Evolutionary conservation across 768 basidiomycete genomes (phyloP), one percentile per base, ranked within the genome.

Genomic region (Amanita jacksonii): DNA sequence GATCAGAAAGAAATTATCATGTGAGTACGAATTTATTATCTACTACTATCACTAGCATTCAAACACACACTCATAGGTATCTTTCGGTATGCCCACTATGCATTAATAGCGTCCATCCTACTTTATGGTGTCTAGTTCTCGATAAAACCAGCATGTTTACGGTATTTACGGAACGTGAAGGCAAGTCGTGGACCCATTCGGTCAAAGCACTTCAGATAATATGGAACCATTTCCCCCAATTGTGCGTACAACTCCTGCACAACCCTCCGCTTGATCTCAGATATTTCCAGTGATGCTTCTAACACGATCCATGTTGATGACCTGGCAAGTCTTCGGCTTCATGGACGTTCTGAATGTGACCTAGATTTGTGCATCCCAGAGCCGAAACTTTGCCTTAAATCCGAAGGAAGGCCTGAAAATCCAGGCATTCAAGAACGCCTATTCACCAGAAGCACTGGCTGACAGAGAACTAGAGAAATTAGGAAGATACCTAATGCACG

Each of bases 291-390:
- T 56, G 67, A 72, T 49, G 71, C 79, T 4, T 67, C 61, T 38
- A 86, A 91, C 57, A 91, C 89, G 0, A 79, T 94, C 31, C 89
- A 93, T 53, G 72, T 94, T 20, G 91, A 94, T 57, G 89, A 92
- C 58, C 69, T 94, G 37, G 79, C 81, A 49, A 47, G 71, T 57
- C 9, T 2, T 40, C 35, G 43, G 16, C n/a, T 32, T n/a, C n/a
- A n/a, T n/a, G n/a, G n/a, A n/a, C n/a, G n/a, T n/a, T n/a, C n/a
- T n/a, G n/a, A n/a, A n/a, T n/a, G n/a, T n/a, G n/a, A n/a, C n/a
- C n/a, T n/a, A n/a, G n/a, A n/a, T n/a, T 9, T 9, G 30, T 44
- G 8, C 44, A 30, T n/a, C 39, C 6, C 49, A 85, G 75, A 76
- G 80, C 46, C 77, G 88, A 12, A 92, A 91, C 57, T 92, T 92